A percentile compares a stretch with the other conserved stretches of the same genome.
Evolutionary conservation across 2,329 filamentous ascomycete genomes (phyloP).

Genomic region (Iodosphaeria phyllophila): DNA sequence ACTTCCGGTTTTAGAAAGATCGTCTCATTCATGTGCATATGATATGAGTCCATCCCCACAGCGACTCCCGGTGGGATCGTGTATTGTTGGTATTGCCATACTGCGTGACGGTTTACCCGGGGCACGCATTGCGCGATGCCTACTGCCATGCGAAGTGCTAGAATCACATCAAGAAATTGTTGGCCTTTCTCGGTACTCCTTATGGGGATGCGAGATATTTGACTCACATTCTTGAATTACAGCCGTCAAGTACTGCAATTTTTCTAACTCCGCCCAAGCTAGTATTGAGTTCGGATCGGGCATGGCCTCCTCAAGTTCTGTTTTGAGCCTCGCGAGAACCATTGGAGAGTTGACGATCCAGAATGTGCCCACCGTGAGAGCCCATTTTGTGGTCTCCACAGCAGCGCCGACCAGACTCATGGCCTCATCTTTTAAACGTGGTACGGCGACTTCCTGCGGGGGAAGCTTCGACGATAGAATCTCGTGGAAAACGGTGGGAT

Average conservation of each 20-base stretch:
- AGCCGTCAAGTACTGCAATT: constrained; percentile 10
- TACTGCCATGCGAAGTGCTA: constrained; percentile 5
- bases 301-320: constrained; percentile 4
- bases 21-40: constrained; percentile 6
- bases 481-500: not conserved
- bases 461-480: not conserved
- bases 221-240: constrained; percentile 13
- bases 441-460: not conserved
- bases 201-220: constrained; percentile 1
- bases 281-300: constrained; percentile 4
- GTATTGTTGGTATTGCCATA: constrained; percentile 4
- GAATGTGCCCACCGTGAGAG: not conserved
- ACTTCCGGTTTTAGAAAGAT: constrained; percentile 4
- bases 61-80: constrained; percentile 5
- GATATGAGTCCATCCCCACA: constrained; percentile 6
- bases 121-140: constrained; percentile 4
- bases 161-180: not conserved
- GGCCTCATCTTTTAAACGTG: not conserved
- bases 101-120: constrained; percentile 4
- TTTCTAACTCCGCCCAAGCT: constrained; percentile 6
- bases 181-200: constrained; percentile 2
- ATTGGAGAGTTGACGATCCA: not conserved
- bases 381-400: not conserved
- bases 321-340: constrained; percentile 1
- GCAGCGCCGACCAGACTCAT: not conserved